Conservation (phyloP, 345 rosid genomes). For the Lenwebbia sp. region DNA sequence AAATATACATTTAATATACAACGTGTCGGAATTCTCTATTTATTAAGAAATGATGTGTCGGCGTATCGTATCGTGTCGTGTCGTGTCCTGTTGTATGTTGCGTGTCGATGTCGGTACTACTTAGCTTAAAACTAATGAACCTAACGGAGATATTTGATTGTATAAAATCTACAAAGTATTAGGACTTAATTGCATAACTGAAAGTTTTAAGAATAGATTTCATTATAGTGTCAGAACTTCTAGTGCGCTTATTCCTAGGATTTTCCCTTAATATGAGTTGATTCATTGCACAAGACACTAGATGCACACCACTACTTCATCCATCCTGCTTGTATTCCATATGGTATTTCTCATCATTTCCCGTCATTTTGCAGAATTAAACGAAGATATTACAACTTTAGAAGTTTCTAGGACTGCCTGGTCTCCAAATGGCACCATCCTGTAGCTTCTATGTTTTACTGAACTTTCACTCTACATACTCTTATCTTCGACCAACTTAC, state of each 20-base stretch:
- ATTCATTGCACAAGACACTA: neutral
- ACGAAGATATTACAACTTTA: neutral
- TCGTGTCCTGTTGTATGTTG: too few species aligned
- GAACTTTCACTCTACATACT: neutral
- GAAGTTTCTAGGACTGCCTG: neutral
- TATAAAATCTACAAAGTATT: neutral
- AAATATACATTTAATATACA: too few species aligned
- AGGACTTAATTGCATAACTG: neutral
- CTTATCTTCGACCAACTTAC: neutral
- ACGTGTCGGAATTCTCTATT: too few species aligned
- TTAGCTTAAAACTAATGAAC: neutral
- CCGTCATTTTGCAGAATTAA: neutral
- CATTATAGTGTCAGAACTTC: neutral
- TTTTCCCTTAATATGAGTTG: neutral
- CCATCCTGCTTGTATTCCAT: neutral
- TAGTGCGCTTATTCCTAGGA: neutral
- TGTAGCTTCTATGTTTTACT: neutral
- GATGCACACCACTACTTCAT: neutral
- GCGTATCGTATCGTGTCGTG: too few species aligned
- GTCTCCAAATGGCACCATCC: neutral
- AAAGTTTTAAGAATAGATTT: neutral
- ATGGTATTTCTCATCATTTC: neutral
- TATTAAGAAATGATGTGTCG: too few species aligned
- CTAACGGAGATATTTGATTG: neutral
- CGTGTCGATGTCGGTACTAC: too few species aligned